These are phyloP conservation scores for Pisolithus microcarpus DNA, from an alignment of 768 basidiomycete genomes.

Conservation along the genomic window DNA sequence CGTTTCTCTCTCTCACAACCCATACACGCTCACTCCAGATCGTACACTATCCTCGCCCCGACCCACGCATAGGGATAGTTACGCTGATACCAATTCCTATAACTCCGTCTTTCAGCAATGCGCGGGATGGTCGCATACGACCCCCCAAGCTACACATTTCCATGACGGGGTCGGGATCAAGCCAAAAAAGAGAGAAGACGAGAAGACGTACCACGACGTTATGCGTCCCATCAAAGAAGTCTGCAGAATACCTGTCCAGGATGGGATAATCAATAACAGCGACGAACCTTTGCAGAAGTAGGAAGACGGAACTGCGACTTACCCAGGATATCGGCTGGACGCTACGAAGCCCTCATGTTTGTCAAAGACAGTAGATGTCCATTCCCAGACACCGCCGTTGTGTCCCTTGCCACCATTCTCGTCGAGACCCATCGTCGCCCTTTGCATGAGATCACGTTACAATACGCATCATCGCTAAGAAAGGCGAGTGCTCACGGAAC, in stretches of 20 bases:
- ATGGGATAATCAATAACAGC: neutral
- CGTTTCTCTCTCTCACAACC: too few species aligned
- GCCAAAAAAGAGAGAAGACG: neutral
- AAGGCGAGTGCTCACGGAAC: slow-evolving; percentile 55
- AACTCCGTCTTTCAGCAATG: slow-evolving; percentile 62
- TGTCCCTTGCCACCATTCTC: slow-evolving; percentile 51
- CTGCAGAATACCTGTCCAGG: slow-evolving; percentile 57
- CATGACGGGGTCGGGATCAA: neutral
- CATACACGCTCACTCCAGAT: slow-evolving; percentile 20
- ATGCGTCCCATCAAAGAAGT: slow-evolving; percentile 89
- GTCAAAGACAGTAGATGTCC: slow-evolving; percentile 81
- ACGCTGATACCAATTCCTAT: slow-evolving; percentile 89
- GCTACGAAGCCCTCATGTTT: slow-evolving; percentile 67
- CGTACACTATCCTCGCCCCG: slow-evolving; percentile 64
- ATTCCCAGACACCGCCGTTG: slow-evolving; percentile 98
- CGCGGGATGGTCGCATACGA: slow-evolving; percentile 83
- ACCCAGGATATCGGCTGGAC: slow-evolving; percentile 84
- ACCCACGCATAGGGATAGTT: slow-evolving; percentile 89
- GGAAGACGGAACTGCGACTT: slow-evolving; percentile 10
- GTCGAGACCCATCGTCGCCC: slow-evolving; percentile 60
- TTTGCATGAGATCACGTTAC: slow-evolving; percentile 16
- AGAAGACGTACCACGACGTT: slow-evolving; percentile 69
- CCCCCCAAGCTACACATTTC: slow-evolving; percentile 64
- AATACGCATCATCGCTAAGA: neutral
- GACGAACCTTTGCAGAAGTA: neutral